Percentiles rank a stretch among this genome's conserved stretches.
These are phyloP conservation scores for Monosporozyma servazzii DNA, from an alignment of 805 yeast genomes.

Conservation along the genomic window DNA sequence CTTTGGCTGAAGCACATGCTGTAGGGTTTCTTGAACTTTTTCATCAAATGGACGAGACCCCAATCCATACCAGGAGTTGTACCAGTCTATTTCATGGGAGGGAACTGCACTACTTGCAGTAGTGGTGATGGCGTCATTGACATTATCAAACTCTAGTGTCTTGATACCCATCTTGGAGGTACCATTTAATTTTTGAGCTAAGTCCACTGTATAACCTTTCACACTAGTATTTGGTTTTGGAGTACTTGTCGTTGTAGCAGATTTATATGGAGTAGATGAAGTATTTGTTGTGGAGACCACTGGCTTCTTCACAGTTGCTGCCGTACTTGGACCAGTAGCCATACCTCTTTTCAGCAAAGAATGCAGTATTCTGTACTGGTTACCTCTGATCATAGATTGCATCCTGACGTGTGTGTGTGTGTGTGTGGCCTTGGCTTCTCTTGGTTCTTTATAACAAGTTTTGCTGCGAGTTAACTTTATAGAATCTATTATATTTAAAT, in stretches of 20 bases:
- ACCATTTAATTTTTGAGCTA: not conserved
- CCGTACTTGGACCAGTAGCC: not conserved
- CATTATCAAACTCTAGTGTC: not conserved
- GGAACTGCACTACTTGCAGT: not conserved
- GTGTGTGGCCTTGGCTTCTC: not conserved
- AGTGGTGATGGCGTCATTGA: not conserved
- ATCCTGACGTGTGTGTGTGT: not conserved
- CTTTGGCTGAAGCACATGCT: slow-evolving; percentile 50
- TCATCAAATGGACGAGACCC: slow-evolving; percentile 69
- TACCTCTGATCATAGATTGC: not conserved
- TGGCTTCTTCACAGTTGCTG: not conserved
- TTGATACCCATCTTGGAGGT: not conserved
- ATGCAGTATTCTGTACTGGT: not conserved
- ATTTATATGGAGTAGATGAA: not conserved
- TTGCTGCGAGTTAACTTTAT: not conserved
- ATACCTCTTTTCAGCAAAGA: not conserved
- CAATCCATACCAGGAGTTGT: slow-evolving; percentile 76
- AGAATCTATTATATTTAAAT: not conserved
- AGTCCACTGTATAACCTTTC: not conserved
- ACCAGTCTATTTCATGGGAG: slow-evolving; percentile 52
- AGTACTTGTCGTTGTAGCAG: not conserved
- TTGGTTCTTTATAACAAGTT: not conserved
- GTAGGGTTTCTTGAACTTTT: slow-evolving; percentile 49
- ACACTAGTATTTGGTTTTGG: not conserved
- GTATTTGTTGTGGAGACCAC: not conserved